These are phyloP conservation scores for Cladosporium sp. DNA, from an alignment of 2,329 filamentous ascomycete species.

Conservation along the genomic window DNA sequence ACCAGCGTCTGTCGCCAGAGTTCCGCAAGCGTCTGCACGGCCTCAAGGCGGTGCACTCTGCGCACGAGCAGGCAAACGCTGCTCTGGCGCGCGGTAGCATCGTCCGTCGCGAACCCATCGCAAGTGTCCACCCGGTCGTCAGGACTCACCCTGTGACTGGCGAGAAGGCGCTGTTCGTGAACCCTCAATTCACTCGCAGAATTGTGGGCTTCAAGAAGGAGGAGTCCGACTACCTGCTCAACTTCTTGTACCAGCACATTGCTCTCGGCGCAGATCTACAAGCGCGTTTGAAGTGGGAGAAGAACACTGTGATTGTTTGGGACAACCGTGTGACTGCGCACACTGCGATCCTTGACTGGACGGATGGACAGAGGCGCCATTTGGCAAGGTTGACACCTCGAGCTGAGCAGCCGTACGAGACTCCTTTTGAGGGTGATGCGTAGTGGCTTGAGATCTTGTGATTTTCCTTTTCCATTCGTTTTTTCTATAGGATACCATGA, in stretches of 20 bases:
- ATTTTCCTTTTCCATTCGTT: neutral
- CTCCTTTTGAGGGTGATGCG: conserved; percentile 42
- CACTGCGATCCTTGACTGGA: conserved; percentile 80
- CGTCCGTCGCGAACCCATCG: conserved; percentile 73
- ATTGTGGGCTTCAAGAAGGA: conserved; percentile 86
- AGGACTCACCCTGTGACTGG: conserved; percentile 78
- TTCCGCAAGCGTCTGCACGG: conserved; percentile 82
- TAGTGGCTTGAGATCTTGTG: neutral
- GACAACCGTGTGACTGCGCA: conserved; percentile 81
- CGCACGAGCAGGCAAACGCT: conserved; percentile 73
- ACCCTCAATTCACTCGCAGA: conserved; percentile 79
- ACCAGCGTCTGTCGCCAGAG: conserved; percentile 74
- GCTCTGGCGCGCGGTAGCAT: conserved; percentile 68
- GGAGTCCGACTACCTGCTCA: conserved; percentile 75
- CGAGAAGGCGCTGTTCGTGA: conserved; percentile 81
- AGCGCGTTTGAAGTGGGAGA: conserved; percentile 73
- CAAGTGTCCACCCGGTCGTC: conserved; percentile 74
- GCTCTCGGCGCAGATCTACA: conserved; percentile 73
- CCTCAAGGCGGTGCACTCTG: conserved; percentile 78
- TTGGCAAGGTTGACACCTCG: conserved; percentile 81
- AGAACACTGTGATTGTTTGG: conserved; percentile 82
- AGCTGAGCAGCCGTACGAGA: conserved; percentile 77
- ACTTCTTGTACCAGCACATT: conserved; percentile 77
- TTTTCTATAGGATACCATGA: conserved; percentile 1
- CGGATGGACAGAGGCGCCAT: conserved; percentile 74